phyloP scores from a whole-genome alignment of 108 stramenopile species.

The Cyclotella choctawhatcheeana region DNA sequence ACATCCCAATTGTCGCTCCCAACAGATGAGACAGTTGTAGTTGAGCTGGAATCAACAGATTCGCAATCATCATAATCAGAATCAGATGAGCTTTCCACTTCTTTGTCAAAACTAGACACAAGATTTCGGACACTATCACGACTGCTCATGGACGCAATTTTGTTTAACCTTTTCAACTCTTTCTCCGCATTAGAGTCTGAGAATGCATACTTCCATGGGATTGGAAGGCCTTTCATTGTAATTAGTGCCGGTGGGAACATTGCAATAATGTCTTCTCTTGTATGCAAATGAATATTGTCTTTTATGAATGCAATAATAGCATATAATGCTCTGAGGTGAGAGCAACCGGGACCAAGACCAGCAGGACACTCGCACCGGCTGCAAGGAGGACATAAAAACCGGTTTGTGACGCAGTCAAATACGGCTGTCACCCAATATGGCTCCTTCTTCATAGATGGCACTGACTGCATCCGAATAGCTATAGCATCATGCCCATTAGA shows the following conservation, averaged over 20 bases:
- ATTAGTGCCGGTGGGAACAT: neutral
- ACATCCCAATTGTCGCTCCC: too few relatives aligned
- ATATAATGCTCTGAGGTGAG: neutral
- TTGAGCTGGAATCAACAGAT: too few relatives aligned
- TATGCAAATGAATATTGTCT: neutral
- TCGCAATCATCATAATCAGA: too few relatives aligned
- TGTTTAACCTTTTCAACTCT: constrained; percentile 6
- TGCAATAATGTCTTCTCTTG: neutral
- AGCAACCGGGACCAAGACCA: constrained; percentile 5
- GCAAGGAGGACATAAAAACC: neutral
- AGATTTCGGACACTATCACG: too few relatives aligned
- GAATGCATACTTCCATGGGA: constrained; percentile 1
- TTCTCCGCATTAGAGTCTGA: neutral
- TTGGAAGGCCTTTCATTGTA: neutral
- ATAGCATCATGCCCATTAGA: neutral
- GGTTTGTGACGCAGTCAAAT: neutral
- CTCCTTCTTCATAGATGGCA: neutral
- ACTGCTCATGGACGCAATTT: neutral
- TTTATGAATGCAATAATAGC: neutral
- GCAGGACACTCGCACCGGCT: constrained; percentile 8
- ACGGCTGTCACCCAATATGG: constrained; percentile 7
- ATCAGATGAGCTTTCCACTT: too few relatives aligned
- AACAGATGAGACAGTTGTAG: too few relatives aligned
- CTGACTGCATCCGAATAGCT: neutral
- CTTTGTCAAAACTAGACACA: too few relatives aligned